Base-by-base conservation (phyloP, 2,329 filamentous ascomycete genomes). In the Coniella lustricola region DNA sequence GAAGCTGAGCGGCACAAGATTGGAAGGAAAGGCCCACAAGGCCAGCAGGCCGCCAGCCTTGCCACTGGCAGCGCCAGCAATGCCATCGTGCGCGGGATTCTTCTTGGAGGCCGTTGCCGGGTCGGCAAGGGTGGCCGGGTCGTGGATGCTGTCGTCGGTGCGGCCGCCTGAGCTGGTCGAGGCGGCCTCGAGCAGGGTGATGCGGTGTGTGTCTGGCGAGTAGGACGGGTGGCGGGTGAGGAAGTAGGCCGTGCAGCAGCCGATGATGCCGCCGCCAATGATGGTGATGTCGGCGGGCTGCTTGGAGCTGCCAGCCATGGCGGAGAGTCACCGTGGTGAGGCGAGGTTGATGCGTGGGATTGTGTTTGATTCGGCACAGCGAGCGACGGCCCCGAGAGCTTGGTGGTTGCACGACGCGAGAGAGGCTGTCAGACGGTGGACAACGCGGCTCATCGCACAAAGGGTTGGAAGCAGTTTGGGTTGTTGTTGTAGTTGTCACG, bases 21-120 rank as follows among this genome's bases (percentile, higher is more conserved):
- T 79, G 47, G 68, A 72, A 0, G 85, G 85, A 58, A 88, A 89
- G 3, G 85, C 85, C 84, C 85, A 89, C 10, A 84, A 66, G 3
- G 82, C 86, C 4, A 90, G 72, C 8, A 90, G 67, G 4, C 86
- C 86, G 8, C 85, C 86, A 1, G 86, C 86, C 67, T 90, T 90
- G 22, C 86, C 86, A 35, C 83, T 87, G 20, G 86, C 85, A 18
- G 84, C 86, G 22, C 84, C 82, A 3, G 85, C 86, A 57, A 90
- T 85, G 48, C 64, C 64, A 10, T 63, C 60, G 53, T 66, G 63
- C 9, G 63, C 58, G 58, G 55, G 44, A 25, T 64, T 64, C 36
- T 43, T 51, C 48, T 54, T 58, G 9, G 55, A 56, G 3, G 52
- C 55, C 12, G 57, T 54, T 1, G 51, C 46, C 16, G 57, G 57